Conservation (phyloP, 805 yeast species). For the Ogataea chonburiensis region DNA sequence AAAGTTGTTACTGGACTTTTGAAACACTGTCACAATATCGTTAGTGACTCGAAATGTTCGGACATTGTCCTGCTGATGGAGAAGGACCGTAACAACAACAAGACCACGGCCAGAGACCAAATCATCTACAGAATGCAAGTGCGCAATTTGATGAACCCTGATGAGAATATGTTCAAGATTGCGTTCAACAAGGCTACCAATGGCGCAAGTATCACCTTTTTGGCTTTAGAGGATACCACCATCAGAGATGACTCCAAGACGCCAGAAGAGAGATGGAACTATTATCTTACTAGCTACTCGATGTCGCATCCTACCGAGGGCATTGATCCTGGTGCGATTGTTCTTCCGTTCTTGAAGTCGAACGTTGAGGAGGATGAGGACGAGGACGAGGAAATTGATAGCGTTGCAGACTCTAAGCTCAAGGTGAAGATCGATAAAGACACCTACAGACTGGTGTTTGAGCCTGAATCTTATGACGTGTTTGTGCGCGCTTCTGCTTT, state of each 20-base stretch:
- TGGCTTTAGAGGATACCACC: constrained; percentile 86
- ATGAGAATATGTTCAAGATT: constrained; percentile 91
- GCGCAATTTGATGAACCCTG: constrained; percentile 70
- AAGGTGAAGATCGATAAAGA: constrained; percentile 77
- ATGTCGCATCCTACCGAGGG: constrained; percentile 99
- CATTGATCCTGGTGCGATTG: constrained; percentile 70
- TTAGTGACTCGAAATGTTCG: constrained; percentile 75
- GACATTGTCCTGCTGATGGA: constrained; percentile 83
- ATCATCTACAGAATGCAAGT: constrained; percentile 88
- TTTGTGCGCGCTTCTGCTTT: constrained; percentile 63
- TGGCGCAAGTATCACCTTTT: constrained; percentile 70
- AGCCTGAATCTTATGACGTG: constrained; percentile 73
- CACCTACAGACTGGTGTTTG: constrained; percentile 79
- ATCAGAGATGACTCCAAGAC: constrained; percentile 60
- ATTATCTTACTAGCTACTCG: constrained; percentile 87
- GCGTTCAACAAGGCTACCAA: constrained; percentile 56
- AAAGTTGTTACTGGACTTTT: constrained; percentile 81
- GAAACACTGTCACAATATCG: constrained; percentile 83
- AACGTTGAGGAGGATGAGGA: constrained; percentile 50
- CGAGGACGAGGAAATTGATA: constrained; percentile 47
- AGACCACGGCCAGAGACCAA: constrained; percentile 81
- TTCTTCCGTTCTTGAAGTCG: constrained; percentile 73
- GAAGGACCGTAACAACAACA: constrained; percentile 61
- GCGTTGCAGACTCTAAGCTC: constrained; percentile 65
- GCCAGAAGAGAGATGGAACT: constrained; percentile 84